Evolutionary conservation across 2,329 filamentous ascomycete species (phyloP), one percentile per base, ranked within the genome.

Genomic region (Colletotrichum scovillei): DNA sequence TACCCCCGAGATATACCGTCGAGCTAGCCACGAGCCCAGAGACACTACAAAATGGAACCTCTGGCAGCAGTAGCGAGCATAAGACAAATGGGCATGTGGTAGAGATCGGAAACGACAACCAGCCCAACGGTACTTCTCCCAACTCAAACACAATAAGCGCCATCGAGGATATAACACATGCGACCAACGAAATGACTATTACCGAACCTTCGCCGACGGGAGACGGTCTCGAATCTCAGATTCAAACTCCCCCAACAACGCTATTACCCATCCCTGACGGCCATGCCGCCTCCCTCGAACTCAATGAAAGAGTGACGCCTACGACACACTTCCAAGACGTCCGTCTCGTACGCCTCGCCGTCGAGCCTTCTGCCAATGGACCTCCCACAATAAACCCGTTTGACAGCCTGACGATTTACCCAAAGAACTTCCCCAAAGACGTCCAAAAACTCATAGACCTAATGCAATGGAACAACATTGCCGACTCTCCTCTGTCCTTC

Each of bases 271-370:
- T 95, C 14, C 88, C 90, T 0, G 83, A 85, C 55, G 85, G 88
- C 2, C 84, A 90, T 75, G 82, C 81, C 0, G 93, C 92, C 9
- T 88, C 82, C 0, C 80, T 99, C 0, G 78, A 86, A 0, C 80
- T 83, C n/a, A 98, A 97, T 79, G 81, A 86, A 22, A 90, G 95
- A 19, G 82, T 97, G 6, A 99, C 97, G 0, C 92, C 95, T 0
- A 62, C 81, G 1, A 85, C 86, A 1, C 97, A 99, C 83, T 98
- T 95, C 92, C 97, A 99, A 84, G 97, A 99, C 84, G 96, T 98
- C 57, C 93, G 97, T 0, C 83, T 98, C n/a, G 88, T 86, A 1
- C 62, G 56, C 28, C 69, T 75, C 53, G 22, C 62, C 24, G 26
- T 75, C 11, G 46, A 35, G 69, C n/a, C 75, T 11, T 74, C 6